Base-by-base conservation (phyloP, 2,329 filamentous ascomycete genomes). In the Colletotrichum trifolii region DNA sequence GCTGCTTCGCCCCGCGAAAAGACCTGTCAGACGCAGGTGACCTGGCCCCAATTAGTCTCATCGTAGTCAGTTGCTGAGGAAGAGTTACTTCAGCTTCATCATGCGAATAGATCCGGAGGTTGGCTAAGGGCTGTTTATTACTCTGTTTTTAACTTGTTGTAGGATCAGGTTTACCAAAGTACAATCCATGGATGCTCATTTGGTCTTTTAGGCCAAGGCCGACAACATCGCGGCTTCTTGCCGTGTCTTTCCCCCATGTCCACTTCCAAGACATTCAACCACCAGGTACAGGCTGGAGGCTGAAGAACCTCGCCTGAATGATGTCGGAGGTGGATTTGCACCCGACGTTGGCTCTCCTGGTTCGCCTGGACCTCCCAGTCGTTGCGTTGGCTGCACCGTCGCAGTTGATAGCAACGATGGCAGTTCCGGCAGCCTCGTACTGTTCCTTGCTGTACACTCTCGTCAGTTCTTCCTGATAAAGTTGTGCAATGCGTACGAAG, bases 361-460 rank as follows among this genome's bases (percentile, higher is more conserved):
- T 13, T 7, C 55, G 52, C 36, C 54, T 34, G 13, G 43, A 53
- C 15, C 52, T 42, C 39, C 39, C 48, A 3, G 59, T 58, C n/a
- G 54, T 60, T 17, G 61, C 56, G 17, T 34, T 48, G 46, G 55
- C 52, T 17, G 34, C 54, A 9, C 48, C 59, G 33, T 48, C 52
- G 38, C 68, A 69, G 9, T 55, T 56, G 38, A 69, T 13, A 11
- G 56, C 46, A 33, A 69, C 49, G 42, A 36, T n/a, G 12, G 64
- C 68, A 17, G 70, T 73, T 25, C 77, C 77, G n/a, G 72, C 63
- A 46, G 70, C 77, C 46, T 76, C 75, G 42, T 71, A 78, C 45
- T 72, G 62, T 9, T 69, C 64, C 17, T 55, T 62, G 54, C 75
- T 77, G 54, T 45, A 17, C 12, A 13, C 8, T 12, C 7, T 15